Evolutionary conservation across 257 asterid species (phyloP).

Genomic region (Prunella vulgaris): DNA sequence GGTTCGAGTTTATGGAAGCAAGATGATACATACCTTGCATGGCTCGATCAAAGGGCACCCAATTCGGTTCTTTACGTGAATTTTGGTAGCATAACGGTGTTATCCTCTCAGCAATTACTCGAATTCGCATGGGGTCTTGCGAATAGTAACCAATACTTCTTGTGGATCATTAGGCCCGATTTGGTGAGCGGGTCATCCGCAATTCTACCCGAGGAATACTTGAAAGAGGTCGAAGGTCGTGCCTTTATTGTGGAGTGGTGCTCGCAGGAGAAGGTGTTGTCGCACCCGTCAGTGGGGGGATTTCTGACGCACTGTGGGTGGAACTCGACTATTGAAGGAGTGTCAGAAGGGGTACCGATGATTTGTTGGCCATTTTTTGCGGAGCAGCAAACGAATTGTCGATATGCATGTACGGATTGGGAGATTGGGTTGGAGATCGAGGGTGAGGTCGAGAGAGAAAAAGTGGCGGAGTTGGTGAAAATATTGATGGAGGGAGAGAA

Average conservation of each 20-base stretch:
- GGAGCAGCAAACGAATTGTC: slow-evolving; percentile 61
- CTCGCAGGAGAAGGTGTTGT: slow-evolving; percentile 50
- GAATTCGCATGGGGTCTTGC: slow-evolving; percentile 82
- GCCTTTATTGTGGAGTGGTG: slow-evolving; percentile 64
- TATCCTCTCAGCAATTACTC: slow-evolving; percentile 39
- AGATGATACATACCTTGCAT: slow-evolving; percentile 41
- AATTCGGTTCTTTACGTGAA: slow-evolving; percentile 60
- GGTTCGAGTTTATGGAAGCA: slow-evolving; percentile 61
- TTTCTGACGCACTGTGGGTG: slow-evolving; percentile 65
- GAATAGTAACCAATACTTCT: slow-evolving; percentile 33
- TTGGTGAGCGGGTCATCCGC: slow-evolving; percentile 44
- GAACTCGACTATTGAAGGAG: slow-evolving; percentile 59
- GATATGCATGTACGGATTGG: slow-evolving; percentile 48
- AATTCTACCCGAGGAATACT: slow-evolving; percentile 38
- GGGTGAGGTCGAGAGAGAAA: slow-evolving; percentile 41
- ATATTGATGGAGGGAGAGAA: slow-evolving; percentile 56
- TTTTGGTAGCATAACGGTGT: slow-evolving; percentile 58
- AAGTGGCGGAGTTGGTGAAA: slow-evolving; percentile 46
- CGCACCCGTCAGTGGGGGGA: slow-evolving; percentile 44
- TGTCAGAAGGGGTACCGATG: slow-evolving; percentile 57
- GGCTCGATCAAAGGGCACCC: slow-evolving; percentile 44
- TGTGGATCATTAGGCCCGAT: slow-evolving; percentile 69
- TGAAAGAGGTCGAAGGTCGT: slow-evolving; percentile 37
- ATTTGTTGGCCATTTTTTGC: slow-evolving; percentile 75
- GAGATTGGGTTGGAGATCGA: slow-evolving; percentile 52